Conservation (phyloP, 495 filamentous ascomycete species). For the Podospora pseudocomata region DNA sequence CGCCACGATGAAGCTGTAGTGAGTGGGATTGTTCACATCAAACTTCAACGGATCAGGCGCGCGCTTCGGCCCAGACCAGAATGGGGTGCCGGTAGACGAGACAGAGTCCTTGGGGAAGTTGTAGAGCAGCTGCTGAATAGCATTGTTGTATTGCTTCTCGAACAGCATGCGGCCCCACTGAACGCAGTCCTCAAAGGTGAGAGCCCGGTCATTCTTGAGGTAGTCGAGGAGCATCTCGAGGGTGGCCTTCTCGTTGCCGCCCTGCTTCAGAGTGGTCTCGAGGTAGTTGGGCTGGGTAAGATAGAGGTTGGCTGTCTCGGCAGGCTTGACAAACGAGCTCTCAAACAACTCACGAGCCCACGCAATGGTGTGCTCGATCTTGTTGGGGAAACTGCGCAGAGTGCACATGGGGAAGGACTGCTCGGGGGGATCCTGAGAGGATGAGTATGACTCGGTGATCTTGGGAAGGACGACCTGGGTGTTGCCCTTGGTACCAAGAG, state of each 20-base stretch:
- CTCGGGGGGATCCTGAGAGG: slow-evolving; percentile 96
- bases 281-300: slow-evolving; percentile 89
- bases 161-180: slow-evolving; percentile 91
- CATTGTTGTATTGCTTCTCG: slow-evolving; percentile 95
- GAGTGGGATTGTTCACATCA: slow-evolving; percentile 74
- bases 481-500: slow-evolving; percentile 97
- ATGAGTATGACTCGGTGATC: slow-evolving; percentile 96
- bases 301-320: slow-evolving; percentile 94
- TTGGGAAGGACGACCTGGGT: slow-evolving; percentile 89
- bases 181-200: slow-evolving; percentile 93
- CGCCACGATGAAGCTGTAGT: slow-evolving; percentile 81
- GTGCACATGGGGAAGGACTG: slow-evolving; percentile 99
- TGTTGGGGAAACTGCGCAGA: slow-evolving; percentile 94
- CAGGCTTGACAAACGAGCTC: slow-evolving; percentile 85
- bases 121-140: slow-evolving; percentile 91
- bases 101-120: slow-evolving; percentile 95
- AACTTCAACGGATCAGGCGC: slow-evolving; percentile 91
- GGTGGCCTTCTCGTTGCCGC: slow-evolving; percentile 94
- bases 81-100: slow-evolving; percentile 82
- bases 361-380: slow-evolving; percentile 98
- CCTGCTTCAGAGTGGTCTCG: slow-evolving; percentile 83
- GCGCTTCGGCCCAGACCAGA: slow-evolving; percentile 99
- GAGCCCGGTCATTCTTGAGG: slow-evolving; percentile 87
- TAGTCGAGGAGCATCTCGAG: slow-evolving; percentile 85
- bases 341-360: slow-evolving; percentile 97